Percentiles rank a stretch among this genome's conserved stretches.
Evolutionary conservation across 164 flowering plant species (phyloP).

Genomic region (Macadamia tetraphylla): DNA sequence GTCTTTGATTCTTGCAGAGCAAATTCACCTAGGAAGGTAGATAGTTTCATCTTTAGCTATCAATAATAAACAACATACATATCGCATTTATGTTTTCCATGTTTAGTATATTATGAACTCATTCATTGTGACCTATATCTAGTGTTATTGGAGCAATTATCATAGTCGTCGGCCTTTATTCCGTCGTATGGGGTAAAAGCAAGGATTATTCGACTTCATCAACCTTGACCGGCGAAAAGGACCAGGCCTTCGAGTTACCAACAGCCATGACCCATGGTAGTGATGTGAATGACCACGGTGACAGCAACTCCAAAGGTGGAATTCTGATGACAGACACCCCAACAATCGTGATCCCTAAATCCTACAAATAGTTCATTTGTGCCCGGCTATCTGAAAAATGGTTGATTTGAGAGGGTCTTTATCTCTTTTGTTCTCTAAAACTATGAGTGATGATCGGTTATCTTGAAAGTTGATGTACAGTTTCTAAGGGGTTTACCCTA

Average conservation of each 20-base stretch:
- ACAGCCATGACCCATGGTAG: conserved; percentile 8
- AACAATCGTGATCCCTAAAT: too few relatives aligned
- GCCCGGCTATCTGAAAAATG: too few relatives aligned
- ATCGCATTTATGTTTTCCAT: too few relatives aligned
- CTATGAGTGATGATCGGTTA: too few relatives aligned
- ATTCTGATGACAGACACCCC: too few relatives aligned
- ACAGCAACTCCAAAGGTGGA: too few relatives aligned
- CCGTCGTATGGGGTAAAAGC: conserved; percentile 63
- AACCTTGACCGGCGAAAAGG: conserved; percentile 13
- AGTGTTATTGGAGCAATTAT: conserved; percentile 49
- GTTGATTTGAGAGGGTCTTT: too few relatives aligned
- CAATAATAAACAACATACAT: too few relatives aligned
- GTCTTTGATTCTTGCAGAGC: conserved; percentile 55
- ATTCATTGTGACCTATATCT: background rate
- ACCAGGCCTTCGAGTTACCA: conserved; percentile 24
- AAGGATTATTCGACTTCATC: conserved; percentile 24
- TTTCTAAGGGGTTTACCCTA: too few relatives aligned
- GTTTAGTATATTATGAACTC: background rate
- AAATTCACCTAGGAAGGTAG: conserved; percentile 80
- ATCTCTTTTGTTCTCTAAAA: too few relatives aligned
- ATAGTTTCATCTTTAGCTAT: background rate
- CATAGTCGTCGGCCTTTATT: conserved; percentile 49
- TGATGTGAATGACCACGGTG: background rate
- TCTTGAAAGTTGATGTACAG: too few relatives aligned
- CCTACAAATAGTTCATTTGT: too few relatives aligned